A percentile compares a stretch with the other conserved stretches of the same genome.
Evolutionary conservation across 441 rosid genomes (phyloP).

Genomic region (Gossypium gossypioides): DNA sequence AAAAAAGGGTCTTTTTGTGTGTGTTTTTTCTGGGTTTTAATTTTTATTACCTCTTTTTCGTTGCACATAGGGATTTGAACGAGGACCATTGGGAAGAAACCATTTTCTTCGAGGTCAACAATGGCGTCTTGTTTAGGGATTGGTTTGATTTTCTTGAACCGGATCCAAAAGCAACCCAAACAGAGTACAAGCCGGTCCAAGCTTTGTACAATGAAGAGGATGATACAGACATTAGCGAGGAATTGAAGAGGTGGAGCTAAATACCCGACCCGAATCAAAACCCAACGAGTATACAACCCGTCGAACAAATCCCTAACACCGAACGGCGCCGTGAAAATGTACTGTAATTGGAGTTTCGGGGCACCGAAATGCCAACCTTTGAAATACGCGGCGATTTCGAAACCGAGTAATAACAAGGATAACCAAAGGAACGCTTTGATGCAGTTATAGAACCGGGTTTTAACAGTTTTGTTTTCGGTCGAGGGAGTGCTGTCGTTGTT

Average conservation of each 20-base stretch:
- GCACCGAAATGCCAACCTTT: slow-evolving; percentile 76
- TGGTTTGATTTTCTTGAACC: slow-evolving; percentile 63
- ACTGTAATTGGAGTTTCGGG: slow-evolving; percentile 44
- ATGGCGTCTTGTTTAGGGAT: slow-evolving; percentile 30
- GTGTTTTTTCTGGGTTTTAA: neutral
- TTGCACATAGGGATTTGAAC: slow-evolving; percentile 97
- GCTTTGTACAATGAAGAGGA: slow-evolving; percentile 76
- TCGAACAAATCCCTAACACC: slow-evolving; percentile 49
- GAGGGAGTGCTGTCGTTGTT: neutral
- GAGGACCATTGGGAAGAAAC: slow-evolving; percentile 73
- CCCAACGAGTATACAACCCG: slow-evolving; percentile 60
- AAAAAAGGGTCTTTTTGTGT: neutral
- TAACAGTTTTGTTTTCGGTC: slow-evolving; percentile 37
- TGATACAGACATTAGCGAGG: slow-evolving; percentile 64
- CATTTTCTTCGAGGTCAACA: slow-evolving; percentile 52
- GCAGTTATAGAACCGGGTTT: slow-evolving; percentile 44
- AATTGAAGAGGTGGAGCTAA: slow-evolving; percentile 87
- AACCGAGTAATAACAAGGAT: slow-evolving; percentile 44
- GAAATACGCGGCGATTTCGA: slow-evolving; percentile 64
- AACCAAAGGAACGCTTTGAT: slow-evolving; percentile 58
- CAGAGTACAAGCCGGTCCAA: slow-evolving; percentile 69
- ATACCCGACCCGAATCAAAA: slow-evolving; percentile 62
- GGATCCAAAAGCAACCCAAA: slow-evolving; percentile 85
- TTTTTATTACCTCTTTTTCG: slow-evolving; percentile 62
- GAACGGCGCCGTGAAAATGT: slow-evolving; percentile 37